phyloP scores from a whole-genome alignment of 2,329 filamentous ascomycete genomes.

The Lecanicillium sp. region DNA sequence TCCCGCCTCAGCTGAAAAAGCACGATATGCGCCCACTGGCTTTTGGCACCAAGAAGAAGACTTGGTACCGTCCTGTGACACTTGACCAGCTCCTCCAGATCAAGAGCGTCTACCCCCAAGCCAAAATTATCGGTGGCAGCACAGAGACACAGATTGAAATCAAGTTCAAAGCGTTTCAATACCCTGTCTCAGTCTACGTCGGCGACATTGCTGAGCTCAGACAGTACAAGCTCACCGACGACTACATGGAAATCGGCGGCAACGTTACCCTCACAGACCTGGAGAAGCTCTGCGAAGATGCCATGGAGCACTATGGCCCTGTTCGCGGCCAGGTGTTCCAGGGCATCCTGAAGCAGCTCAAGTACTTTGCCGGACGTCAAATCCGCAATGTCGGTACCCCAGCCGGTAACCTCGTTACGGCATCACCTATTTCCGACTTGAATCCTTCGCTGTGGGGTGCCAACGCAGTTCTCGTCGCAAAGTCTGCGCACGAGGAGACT shows the following conservation, averaged over 20 bases:
- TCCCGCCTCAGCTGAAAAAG: conserved; percentile 78
- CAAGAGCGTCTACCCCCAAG: conserved; percentile 75
- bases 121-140: conserved; percentile 92
- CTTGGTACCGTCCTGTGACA: conserved; percentile 86
- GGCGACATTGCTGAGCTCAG: conserved; percentile 88
- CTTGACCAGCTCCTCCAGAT: conserved; percentile 85
- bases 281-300: conserved; percentile 75
- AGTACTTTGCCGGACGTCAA: conserved; percentile 90
- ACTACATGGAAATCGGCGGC: conserved; percentile 84
- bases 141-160: conserved; percentile 98
- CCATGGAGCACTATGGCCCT: conserved; percentile 70
- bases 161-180: conserved; percentile 94
- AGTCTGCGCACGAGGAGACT: conserved; percentile 63
- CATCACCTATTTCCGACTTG: conserved; percentile 91
- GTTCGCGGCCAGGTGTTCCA: conserved; percentile 70
- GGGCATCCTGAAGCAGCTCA: conserved; percentile 90
- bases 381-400: conserved; percentile 97
- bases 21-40: conserved; percentile 75
- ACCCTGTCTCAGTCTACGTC: conserved; percentile 83
- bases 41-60: conserved; percentile 92
- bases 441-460: conserved; percentile 91
- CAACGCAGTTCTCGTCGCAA: conserved; percentile 74
- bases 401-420: conserved; percentile 88
- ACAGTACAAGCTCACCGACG: conserved; percentile 71
- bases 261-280: conserved; percentile 91